A percentile compares a stretch with the other conserved stretches of the same genome.
These are phyloP conservation scores for Erythrophleum fordii DNA, from an alignment of 306 rosid species.

Conservation along the genomic window DNA sequence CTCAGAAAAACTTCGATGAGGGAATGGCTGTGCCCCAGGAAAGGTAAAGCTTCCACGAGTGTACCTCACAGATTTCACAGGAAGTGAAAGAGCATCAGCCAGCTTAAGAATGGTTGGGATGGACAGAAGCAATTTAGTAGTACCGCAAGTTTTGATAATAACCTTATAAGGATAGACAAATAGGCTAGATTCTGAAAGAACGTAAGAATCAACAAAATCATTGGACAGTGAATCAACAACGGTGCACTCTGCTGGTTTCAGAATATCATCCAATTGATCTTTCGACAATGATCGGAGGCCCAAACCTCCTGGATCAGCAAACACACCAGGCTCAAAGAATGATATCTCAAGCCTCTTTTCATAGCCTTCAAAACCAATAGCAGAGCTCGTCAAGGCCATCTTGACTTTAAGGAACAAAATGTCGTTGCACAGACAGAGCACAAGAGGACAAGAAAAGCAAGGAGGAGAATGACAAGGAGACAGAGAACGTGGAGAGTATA, in stretches of 20 bases:
- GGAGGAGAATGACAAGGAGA: background rate
- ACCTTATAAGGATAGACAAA: constrained; percentile 80
- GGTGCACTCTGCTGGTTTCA: constrained; percentile 88
- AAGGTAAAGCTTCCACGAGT: constrained; percentile 91
- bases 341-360: constrained; percentile 96
- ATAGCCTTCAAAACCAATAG: constrained; percentile 95
- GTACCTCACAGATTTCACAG: constrained; percentile 80
- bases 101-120: constrained; percentile 78
- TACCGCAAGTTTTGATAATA: constrained; percentile 94
- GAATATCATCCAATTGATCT: constrained; percentile 78
- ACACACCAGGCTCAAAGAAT: constrained; percentile 64
- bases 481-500: background rate
- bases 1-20: constrained; percentile 82
- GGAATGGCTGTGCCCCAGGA: constrained; percentile 83
- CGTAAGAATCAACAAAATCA: constrained; percentile 82
- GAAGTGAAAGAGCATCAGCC: constrained; percentile 64
- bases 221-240: constrained; percentile 83
- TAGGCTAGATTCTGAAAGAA: constrained; percentile 94
- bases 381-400: constrained; percentile 70
- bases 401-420: constrained; percentile 35
- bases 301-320: constrained; percentile 70
- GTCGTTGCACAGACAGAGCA: constrained; percentile 29
- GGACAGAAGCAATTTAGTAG: constrained; percentile 83
- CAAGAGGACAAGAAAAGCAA: constrained; percentile 16
- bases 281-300: constrained; percentile 79